phyloP scores from a whole-genome alignment of 768 basidiomycete species.

The Mycena albidolilacea region DNA sequence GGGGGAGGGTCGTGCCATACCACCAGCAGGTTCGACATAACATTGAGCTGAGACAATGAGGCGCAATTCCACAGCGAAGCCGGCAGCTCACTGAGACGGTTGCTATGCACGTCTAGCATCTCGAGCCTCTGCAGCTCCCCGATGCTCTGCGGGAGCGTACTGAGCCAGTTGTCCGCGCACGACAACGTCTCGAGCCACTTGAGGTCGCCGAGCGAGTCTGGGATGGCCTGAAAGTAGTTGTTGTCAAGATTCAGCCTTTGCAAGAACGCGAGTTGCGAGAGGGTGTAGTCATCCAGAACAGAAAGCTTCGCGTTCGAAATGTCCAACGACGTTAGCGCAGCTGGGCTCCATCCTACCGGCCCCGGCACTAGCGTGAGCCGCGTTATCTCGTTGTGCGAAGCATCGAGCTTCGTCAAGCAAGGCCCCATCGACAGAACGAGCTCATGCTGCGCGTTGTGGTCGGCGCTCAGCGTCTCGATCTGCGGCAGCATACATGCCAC shows the following conservation, averaged over 20 bases:
- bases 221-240: constrained; percentile 88
- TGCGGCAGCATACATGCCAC: constrained; percentile 78
- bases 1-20: constrained; percentile 81
- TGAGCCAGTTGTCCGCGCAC: constrained; percentile 93
- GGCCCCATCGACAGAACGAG: constrained; percentile 86
- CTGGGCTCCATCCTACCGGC: constrained; percentile 59
- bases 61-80: constrained; percentile 87
- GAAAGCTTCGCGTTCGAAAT: constrained; percentile 92
- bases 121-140: constrained; percentile 83
- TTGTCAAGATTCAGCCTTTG: constrained; percentile 83
- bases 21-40: too few species aligned
- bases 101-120: constrained; percentile 90
- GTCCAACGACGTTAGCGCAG: constrained; percentile 82
- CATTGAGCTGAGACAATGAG: constrained; percentile 54
- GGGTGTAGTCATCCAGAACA: constrained; percentile 79
- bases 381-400: constrained; percentile 92
- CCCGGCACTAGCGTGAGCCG: constrained; percentile 74
- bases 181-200: constrained; percentile 79
- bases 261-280: constrained; percentile 82
- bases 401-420: constrained; percentile 74
- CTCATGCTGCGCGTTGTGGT: constrained; percentile 87
- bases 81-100: constrained; percentile 86
- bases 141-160: constrained; percentile 80
- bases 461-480: constrained; percentile 78
- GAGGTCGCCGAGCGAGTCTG: constrained; percentile 87